phyloP scores from a whole-genome alignment of 176 grass and related monocot species.

The Pharus latifolius region DNA sequence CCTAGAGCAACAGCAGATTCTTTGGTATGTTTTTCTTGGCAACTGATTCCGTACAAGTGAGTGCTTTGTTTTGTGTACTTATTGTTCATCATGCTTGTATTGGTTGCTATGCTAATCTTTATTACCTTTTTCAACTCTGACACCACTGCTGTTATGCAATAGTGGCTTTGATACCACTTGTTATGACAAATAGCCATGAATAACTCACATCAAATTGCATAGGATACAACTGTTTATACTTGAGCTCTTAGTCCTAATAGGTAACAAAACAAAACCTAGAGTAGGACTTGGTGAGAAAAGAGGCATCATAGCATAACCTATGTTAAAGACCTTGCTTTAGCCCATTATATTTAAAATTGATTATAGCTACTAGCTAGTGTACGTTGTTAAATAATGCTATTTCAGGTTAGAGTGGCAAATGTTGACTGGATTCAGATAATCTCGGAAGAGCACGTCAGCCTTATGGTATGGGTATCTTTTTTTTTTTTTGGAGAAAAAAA shows the following conservation, averaged over 20 bases:
- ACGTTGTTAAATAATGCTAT: neutral
- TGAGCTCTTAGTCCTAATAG: no score
- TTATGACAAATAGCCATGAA: neutral
- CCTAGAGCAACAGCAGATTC: slow-evolving; percentile 48
- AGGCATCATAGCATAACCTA: no score
- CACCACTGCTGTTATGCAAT: no score
- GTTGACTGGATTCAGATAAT: slow-evolving; percentile 92
- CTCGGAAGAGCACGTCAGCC: slow-evolving; percentile 62
- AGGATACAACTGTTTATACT: no score
- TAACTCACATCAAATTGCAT: neutral
- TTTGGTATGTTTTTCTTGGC: slow-evolving; percentile 41
- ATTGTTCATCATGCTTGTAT: slow-evolving; percentile 11
- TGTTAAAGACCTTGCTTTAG: neutral
- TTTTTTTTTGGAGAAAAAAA: slow-evolving; percentile 15
- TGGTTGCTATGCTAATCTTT: neutral
- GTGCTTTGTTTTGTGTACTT: neutral
- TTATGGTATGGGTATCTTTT: slow-evolving; percentile 57
- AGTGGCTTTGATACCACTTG: neutral
- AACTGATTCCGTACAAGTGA: neutral
- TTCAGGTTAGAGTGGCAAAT: slow-evolving; percentile 80
- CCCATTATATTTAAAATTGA: neutral
- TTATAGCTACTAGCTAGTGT: neutral
- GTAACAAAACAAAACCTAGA: no score
- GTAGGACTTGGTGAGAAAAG: no score
- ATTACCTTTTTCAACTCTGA: no score